phyloP scores from a whole-genome alignment of 129 eudicot species.

The Pulicaria dysenterica region DNA sequence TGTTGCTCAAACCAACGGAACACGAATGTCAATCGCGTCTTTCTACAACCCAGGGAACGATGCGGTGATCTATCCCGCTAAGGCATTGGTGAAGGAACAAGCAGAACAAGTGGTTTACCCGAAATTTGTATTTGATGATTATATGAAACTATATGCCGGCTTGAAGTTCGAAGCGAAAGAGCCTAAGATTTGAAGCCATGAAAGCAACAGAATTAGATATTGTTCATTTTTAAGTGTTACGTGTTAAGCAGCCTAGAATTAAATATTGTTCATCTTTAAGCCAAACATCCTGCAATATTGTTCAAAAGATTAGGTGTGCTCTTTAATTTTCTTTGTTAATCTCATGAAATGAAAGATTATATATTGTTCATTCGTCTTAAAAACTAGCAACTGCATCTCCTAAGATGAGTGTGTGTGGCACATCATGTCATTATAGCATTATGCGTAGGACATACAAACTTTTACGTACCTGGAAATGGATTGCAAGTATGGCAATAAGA shows the following conservation, averaged over 20 bases:
- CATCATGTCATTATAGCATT: too few relatives aligned
- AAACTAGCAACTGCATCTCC: background rate
- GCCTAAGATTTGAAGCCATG: conserved; percentile 73
- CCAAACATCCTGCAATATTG: too few relatives aligned
- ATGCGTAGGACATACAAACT: too few relatives aligned
- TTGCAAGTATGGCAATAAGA: too few relatives aligned
- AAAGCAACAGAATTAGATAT: conserved; percentile 48
- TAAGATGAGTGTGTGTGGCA: too few relatives aligned
- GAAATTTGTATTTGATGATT: conserved; percentile 60
- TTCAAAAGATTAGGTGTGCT: too few relatives aligned
- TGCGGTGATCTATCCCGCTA: conserved; percentile 64
- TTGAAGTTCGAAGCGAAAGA: conserved; percentile 66
- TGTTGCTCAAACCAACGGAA: conserved; percentile 55
- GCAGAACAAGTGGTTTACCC: conserved; percentile 46
- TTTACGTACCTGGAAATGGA: too few relatives aligned
- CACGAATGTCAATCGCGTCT: conserved; percentile 63
- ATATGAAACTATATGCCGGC: conserved; percentile 67
- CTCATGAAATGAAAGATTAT: conserved; percentile 12
- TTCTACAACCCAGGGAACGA: conserved; percentile 65
- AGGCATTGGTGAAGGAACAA: conserved; percentile 43
- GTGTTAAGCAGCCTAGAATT: too few relatives aligned
- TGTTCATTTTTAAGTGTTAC: too few relatives aligned
- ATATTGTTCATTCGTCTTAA: background rate
- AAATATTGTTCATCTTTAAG: too few relatives aligned
- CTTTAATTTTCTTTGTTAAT: background rate